phyloP scores from a whole-genome alignment of 495 filamentous ascomycete genomes.

The Hypomontagnella submonticulosa region DNA sequence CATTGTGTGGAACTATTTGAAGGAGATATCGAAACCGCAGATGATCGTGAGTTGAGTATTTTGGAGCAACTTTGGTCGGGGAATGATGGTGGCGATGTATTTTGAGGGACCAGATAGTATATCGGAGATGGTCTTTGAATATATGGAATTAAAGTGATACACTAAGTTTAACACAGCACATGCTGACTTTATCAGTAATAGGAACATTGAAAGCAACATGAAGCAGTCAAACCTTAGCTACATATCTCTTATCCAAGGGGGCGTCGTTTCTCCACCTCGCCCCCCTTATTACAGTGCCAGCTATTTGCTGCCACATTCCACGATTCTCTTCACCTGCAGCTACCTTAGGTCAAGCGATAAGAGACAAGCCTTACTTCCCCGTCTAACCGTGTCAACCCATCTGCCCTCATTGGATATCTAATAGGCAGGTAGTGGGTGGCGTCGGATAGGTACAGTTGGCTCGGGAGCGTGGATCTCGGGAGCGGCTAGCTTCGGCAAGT shows the following conservation, averaged over 20 bases:
- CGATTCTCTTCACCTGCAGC: conserved; percentile 20
- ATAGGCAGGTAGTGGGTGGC: conserved; percentile 17
- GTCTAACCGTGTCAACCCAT: conserved; percentile 39
- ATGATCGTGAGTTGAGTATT: not conserved
- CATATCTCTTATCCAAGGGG: not conserved
- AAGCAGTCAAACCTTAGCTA: not conserved
- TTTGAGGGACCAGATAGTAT: not conserved
- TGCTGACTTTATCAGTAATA: conserved; percentile 10
- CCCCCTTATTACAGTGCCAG: conserved; percentile 35
- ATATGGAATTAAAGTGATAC: conserved; percentile 6
- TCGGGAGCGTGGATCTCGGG: conserved; percentile 7
- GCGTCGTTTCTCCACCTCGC: conserved; percentile 29
- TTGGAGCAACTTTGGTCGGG: not conserved
- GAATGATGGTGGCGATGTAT: not conserved
- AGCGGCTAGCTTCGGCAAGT: conserved; percentile 44
- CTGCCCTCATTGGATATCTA: conserved; percentile 25
- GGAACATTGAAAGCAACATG: no score
- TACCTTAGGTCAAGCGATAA: conserved; percentile 27
- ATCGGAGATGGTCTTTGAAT: conserved; percentile 11
- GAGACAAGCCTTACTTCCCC: conserved; percentile 1
- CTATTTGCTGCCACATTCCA: conserved; percentile 15
- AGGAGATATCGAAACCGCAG: conserved; percentile 5
- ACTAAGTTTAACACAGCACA: not conserved
- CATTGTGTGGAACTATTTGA: conserved; percentile 50
- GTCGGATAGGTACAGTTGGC: conserved; percentile 22